Base-by-base conservation (phyloP, 345 rosid genomes). In the Erucastrum elatum region DNA sequence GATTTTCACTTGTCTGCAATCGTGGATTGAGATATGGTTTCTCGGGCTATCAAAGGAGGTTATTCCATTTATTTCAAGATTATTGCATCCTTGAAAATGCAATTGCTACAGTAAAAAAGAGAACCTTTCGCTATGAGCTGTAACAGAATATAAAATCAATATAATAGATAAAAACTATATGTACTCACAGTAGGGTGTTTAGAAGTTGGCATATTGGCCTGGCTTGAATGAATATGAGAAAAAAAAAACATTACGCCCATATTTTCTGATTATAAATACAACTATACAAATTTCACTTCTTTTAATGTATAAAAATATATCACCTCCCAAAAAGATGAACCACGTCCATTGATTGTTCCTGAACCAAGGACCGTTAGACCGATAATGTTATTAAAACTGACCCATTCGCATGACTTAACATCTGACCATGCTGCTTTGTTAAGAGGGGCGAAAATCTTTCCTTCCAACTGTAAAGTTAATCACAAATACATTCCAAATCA, bases 41-140 rank as follows among this genome's bases (percentile, higher is more conserved):
- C 31, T 34, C 2, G 84, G 87, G 25, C 87, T 87, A 64, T 86
- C 72, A 1, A 78, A 0, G 7, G 77, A 80, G 0, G 73, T 78
- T 62, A 87, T 64, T 63, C 85, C 91, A 8, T 0, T 15, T 10
- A 85, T 53, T 9, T 2, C n/a, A 33, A 80, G 71, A 41, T 82
- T 59, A 1, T 55, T 41, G 73, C 86, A 87, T 3, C 16, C 3
- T 3, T 9, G 0, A 37, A 87, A 75, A n/a, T 68, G 10, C 62
- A 83, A 15, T 53, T 80, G 80, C 87, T 83, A 34, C 16, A 12
- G 39, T 46, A 60, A 26, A 26, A 60, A 26, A 60, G 1, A 10
- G 2, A 4, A 26, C 30, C 6, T 15, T 12, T n/a, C 1, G 26
- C 55, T 2, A 77, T 60, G 10, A 49, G 2, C 1, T 3, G 5